phyloP scores from a whole-genome alignment of 345 rosid species.

The Hirschfeldia incana region DNA sequence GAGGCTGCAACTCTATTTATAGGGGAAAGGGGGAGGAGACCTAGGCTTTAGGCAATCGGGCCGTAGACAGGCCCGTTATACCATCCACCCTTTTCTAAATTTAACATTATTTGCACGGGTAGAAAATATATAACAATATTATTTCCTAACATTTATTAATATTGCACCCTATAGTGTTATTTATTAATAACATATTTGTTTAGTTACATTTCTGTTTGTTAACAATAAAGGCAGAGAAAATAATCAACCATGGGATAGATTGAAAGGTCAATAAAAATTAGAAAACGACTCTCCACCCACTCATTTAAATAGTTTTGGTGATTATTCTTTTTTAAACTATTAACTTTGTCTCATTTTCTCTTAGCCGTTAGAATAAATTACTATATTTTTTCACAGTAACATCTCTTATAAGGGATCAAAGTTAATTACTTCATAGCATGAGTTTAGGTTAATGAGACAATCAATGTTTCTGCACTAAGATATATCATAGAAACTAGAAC shows the following conservation, averaged over 20 bases:
- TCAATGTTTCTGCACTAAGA: constrained; percentile 30
- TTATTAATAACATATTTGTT: background rate
- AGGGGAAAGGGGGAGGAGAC: too few species aligned
- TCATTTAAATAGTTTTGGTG: constrained; percentile 27
- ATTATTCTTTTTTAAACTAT: background rate
- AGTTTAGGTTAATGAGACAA: constrained; percentile 32
- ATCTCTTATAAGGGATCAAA: too few species aligned
- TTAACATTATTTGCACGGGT: constrained; percentile 36
- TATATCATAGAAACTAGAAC: background rate
- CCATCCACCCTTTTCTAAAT: constrained; percentile 27
- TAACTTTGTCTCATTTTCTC: too few species aligned
- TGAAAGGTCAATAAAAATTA: constrained; percentile 43
- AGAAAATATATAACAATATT: background rate
- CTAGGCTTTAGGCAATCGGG: too few species aligned
- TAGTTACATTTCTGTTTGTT: constrained; percentile 19
- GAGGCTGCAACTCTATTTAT: too few species aligned
- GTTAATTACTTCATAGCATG: constrained; percentile 10
- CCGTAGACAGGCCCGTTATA: too few species aligned
- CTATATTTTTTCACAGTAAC: too few species aligned
- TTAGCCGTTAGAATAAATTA: too few species aligned
- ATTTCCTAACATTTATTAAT: background rate
- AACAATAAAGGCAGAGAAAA: constrained; percentile 20
- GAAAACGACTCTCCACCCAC: constrained; percentile 63
- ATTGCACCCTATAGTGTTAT: too few species aligned
- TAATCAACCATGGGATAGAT: constrained; percentile 30